These are phyloP conservation scores for Xylaria sp. DNA, from an alignment of 495 filamentous ascomycete genomes.

Conservation along the genomic window DNA sequence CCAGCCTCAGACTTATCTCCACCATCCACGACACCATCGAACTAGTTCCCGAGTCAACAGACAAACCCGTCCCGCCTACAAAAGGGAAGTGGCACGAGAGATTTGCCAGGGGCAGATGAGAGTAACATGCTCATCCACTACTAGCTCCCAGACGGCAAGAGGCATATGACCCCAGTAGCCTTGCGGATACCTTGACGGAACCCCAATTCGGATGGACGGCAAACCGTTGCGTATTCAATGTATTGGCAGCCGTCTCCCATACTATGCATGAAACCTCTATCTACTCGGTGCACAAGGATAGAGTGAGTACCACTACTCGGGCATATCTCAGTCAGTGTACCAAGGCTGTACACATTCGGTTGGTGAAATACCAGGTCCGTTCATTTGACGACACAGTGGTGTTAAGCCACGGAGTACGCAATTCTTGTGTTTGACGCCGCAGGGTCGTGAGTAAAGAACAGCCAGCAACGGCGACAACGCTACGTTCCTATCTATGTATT, in stretches of 20 bases:
- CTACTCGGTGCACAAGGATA: not conserved
- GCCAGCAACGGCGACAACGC: not conserved
- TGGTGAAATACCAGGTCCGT: not conserved
- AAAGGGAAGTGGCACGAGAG: constrained; percentile 89
- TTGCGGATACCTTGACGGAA: not conserved
- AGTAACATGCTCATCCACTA: not conserved
- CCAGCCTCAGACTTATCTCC: constrained; percentile 65
- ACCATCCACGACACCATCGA: constrained; percentile 80
- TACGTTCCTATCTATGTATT: not conserved
- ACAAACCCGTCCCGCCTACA: constrained; percentile 50
- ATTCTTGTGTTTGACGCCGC: not conserved
- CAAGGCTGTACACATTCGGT: not conserved
- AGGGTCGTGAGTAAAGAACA: not conserved
- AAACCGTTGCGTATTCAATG: not conserved
- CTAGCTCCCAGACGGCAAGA: not conserved
- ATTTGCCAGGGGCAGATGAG: constrained; percentile 62
- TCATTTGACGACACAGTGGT: not conserved
- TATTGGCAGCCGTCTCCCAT: too few relatives aligned
- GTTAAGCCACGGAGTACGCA: not conserved
- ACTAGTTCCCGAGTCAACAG: constrained; percentile 53
- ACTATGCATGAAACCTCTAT: not conserved
- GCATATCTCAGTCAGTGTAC: not conserved
- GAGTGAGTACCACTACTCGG: not conserved
- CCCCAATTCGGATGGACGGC: not conserved
- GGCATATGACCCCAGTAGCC: not conserved